Base-by-base conservation (phyloP, 805 yeast species). In the Torulaspora delbrueckii region DNA sequence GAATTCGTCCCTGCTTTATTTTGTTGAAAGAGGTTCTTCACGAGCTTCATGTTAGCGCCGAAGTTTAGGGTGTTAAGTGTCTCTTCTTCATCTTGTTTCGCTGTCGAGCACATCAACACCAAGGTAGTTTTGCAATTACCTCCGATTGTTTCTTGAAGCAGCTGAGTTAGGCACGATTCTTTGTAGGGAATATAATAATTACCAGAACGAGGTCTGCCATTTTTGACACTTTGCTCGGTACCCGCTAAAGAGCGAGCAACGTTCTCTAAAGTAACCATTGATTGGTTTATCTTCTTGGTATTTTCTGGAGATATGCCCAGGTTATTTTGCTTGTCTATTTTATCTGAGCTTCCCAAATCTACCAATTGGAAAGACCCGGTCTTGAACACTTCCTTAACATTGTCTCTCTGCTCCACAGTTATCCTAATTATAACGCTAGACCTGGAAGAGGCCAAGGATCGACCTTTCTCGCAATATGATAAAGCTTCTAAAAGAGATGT, bases 261-360 rank as follows among this genome's bases (percentile, higher is more conserved):
- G 62, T 82, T 80, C 3, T 96, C 95, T 45, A 89, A 70, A 0
- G 89, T 76, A 5, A 88, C 79, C 31, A 87, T 72, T 0, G 96
- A 85, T 35, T 80, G 75, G 63, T 89, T 90, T 55, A 89, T 84
- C 50, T 83, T 86, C 57, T 85, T 85, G 0, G 95, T 88, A 56
- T 89, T 96, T 59, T 87, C 90, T 6, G 85, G 67, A 1, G 82
- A 74, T 54, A 79, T 79, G 1, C 93, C 93, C 0, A 78, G 65
- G 1, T 79, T 31, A 82, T 79, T 61, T 81, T 85, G 63, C 42
- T 51, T 58, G 5, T 42, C 50, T 8, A 55, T 24, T 40, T 37
- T 41, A 37, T 90, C 96, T 18, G 91, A 82, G 5, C 96, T 96
- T 0, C 96, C 96, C 52, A 88, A 71, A 66, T 88, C 96, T 9